Evolutionary conservation across 352 stramenopile species (phyloP).

Genomic region (Globisporangium emineosum): DNA sequence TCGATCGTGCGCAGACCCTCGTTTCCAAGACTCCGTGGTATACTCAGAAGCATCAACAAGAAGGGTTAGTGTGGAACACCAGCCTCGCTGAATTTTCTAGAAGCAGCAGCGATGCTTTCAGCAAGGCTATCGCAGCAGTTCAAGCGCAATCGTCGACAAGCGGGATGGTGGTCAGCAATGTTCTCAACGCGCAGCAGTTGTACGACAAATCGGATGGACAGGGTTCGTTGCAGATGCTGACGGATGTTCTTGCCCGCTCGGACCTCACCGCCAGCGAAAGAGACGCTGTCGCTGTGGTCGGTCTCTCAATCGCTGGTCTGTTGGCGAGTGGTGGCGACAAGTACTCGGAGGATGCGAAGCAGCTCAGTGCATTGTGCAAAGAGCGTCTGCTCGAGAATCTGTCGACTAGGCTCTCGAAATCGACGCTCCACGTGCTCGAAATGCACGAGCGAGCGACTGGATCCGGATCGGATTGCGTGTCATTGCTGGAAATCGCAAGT

Average conservation of each 20-base stretch:
- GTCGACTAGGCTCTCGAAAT: background rate
- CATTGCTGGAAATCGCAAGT: conserved; percentile 26
- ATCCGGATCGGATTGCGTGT: conserved; percentile 21
- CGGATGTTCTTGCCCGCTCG: conserved; percentile 5
- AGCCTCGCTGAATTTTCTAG: conserved; percentile 29
- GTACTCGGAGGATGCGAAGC: conserved; percentile 8
- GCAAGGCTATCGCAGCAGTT: conserved; percentile 9
- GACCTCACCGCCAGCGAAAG: conserved; percentile 10
- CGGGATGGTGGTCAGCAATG: background rate
- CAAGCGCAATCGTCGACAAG: background rate
- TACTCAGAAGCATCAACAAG: background rate
- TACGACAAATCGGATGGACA: conserved; percentile 9
- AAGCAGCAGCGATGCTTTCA: background rate
- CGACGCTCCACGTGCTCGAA: conserved; percentile 33
- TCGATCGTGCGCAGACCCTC: conserved; percentile 10
- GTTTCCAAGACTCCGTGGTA: conserved; percentile 11
- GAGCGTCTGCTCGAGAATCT: conserved; percentile 22
- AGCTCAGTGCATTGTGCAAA: conserved; percentile 26
- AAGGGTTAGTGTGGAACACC: conserved; percentile 38
- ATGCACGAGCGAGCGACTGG: conserved; percentile 34
- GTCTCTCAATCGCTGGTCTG: conserved; percentile 35
- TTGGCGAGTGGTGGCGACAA: conserved; percentile 15
- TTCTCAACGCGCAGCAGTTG: conserved; percentile 14
- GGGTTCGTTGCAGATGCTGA: conserved; percentile 1
- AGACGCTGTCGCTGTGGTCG: conserved; percentile 29